Conservation (phyloP, 2,329 filamentous ascomycete genomes). For the Aureobasidium sp. region DNA sequence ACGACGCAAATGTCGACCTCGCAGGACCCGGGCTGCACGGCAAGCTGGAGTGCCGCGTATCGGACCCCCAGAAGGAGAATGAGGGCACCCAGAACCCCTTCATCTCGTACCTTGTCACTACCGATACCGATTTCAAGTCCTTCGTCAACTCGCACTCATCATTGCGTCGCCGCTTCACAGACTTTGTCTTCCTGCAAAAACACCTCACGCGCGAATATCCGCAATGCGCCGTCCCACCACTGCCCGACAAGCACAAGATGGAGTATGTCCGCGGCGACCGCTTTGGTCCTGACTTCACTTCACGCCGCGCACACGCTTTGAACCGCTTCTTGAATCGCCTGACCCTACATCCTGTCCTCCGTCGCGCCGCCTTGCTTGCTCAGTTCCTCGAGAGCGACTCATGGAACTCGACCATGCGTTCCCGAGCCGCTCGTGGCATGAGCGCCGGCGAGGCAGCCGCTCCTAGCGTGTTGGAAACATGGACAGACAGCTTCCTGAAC, state of each 20-base stretch:
- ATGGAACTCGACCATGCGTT: slow-evolving; percentile 94
- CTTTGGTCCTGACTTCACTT: slow-evolving; percentile 88
- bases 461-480: slow-evolving; percentile 77
- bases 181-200: slow-evolving; percentile 96
- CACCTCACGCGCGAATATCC: slow-evolving; percentile 80
- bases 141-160: slow-evolving; percentile 76
- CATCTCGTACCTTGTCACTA: slow-evolving; percentile 90
- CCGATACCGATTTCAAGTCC: slow-evolving; percentile 85
- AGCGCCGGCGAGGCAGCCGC: slow-evolving; percentile 40
- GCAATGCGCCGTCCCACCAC: slow-evolving; percentile 82
- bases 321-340: slow-evolving; percentile 84
- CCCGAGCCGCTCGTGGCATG: slow-evolving; percentile 58
- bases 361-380: slow-evolving; percentile 73
- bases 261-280: slow-evolving; percentile 95
- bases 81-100: slow-evolving; percentile 95
- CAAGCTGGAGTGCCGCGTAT: slow-evolving; percentile 74
- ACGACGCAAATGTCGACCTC: slow-evolving; percentile 38
- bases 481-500: slow-evolving; percentile 94
- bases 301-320: slow-evolving; percentile 78
- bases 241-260: slow-evolving; percentile 99
- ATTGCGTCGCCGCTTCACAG: slow-evolving; percentile 88
- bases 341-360: slow-evolving; percentile 79
- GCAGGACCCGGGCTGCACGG: slow-evolving; percentile 61
- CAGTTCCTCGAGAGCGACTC: slow-evolving; percentile 87
- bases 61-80: slow-evolving; percentile 83